These are phyloP conservation scores for Saxophila tyrrhenica DNA, from an alignment of 495 filamentous ascomycete genomes.

Conservation along the genomic window DNA sequence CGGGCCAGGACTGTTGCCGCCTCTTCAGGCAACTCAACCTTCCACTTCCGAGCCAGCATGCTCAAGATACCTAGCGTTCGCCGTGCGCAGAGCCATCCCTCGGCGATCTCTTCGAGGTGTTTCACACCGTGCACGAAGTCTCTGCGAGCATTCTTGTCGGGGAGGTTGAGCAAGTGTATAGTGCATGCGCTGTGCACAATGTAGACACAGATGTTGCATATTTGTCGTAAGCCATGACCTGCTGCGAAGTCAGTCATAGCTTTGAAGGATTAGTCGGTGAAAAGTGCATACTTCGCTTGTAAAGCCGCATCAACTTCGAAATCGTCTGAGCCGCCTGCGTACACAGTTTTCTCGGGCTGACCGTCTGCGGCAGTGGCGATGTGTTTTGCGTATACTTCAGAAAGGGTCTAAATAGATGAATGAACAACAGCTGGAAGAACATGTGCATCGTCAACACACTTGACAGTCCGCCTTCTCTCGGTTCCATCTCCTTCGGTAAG, in stretches of 20 bases:
- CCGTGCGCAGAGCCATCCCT: constrained; percentile 84
- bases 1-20: constrained; percentile 61
- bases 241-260: neutral
- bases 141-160: constrained; percentile 74
- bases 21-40: constrained; percentile 74
- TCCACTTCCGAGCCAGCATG: constrained; percentile 79
- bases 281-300: constrained; percentile 51
- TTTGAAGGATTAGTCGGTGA: neutral
- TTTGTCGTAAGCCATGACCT: constrained; percentile 75
- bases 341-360: constrained; percentile 83
- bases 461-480: constrained; percentile 79
- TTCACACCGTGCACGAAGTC: constrained; percentile 87
- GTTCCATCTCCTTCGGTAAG: constrained; percentile 75
- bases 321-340: constrained; percentile 78
- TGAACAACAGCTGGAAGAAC: constrained; percentile 93
- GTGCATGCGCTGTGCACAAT: constrained; percentile 89
- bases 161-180: constrained; percentile 85
- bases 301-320: constrained; percentile 82
- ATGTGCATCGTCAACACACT: constrained; percentile 93
- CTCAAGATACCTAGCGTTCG: constrained; percentile 76
- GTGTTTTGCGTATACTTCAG: constrained; percentile 72
- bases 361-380: constrained; percentile 74
- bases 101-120: constrained; percentile 89
- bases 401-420: constrained; percentile 94
- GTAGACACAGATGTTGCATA: constrained; percentile 91